Base-by-base conservation (phyloP, 1,139 yeast species). In the Suhomyces yuchorum region DNA sequence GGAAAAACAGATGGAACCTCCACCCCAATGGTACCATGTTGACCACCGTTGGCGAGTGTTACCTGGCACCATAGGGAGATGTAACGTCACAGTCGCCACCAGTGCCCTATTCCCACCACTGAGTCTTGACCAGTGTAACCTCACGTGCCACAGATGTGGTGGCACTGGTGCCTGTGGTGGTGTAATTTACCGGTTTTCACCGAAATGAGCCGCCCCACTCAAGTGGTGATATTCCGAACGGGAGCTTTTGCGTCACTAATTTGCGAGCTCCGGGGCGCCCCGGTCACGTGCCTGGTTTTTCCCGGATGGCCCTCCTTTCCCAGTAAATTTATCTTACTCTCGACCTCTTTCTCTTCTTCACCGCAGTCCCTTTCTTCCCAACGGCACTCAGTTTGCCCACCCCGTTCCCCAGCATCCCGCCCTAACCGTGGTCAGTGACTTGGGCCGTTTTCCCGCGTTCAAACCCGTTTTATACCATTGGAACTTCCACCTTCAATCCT, bases 281-380 rank as follows among this genome's bases (percentile, higher is more conserved):
- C 19, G 39, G 30, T 37, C 39, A 37, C 39, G 39, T 37, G 39
- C 3, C 14, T 6, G 14, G 30, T 26, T 14, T 22, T 9, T 24
- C 18, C 39, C 24, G 30, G 18, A 23, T 7, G 30, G 15, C n/a
- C 39, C 39, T 37, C 39, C 39, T 37, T 37, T 37, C 18, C 39
- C 39, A 37, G 12, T 24, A 37, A 37, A 22, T n/a, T 30, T 30
- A 7, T 30, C 18, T 7, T 7, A n/a, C 8, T 15, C 15, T 14
- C 24, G 15, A 20, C 4, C 14, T 37, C 19, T 23, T 15, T 11
- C 26, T 37, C 30, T 23, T 37, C 19, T 15, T 9, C 8, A 15
- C 30, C 20, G 9, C 18, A 14, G 3, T 37, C 17, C 32, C 8
- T 22, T 17, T 11, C n/a, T 6, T 6, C 12, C 39, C 19, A 23